Evolutionary conservation across 305 asterid genomes (phyloP).

Genomic region (Fraxinus baroniana): DNA sequence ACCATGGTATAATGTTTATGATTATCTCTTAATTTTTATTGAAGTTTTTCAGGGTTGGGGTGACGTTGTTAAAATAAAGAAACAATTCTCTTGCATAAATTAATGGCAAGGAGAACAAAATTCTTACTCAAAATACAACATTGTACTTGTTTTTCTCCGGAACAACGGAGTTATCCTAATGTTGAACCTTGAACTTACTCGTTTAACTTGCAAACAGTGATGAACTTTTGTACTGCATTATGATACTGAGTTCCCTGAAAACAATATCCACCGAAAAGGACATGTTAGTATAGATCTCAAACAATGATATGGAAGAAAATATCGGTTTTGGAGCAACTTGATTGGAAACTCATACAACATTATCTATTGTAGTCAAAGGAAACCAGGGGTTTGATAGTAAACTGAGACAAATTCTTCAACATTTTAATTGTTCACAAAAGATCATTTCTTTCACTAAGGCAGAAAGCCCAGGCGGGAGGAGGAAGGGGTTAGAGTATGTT

Average conservation of each 20-base stretch:
- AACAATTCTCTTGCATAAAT: constrained; percentile 3
- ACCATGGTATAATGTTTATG: not conserved
- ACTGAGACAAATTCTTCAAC: not conserved
- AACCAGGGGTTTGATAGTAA: not conserved
- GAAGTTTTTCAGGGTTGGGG: not conserved
- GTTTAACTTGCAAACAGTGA: constrained; percentile 80
- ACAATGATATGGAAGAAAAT: not conserved
- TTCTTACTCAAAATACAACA: not conserved
- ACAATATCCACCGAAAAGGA: constrained; percentile 12
- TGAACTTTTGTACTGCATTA: constrained; percentile 85
- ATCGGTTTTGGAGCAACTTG: not conserved
- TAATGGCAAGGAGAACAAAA: constrained; percentile 2
- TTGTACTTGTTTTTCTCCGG: not conserved
- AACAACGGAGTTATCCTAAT: not conserved
- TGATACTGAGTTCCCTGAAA: constrained; percentile 88
- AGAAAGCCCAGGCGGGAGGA: not conserved
- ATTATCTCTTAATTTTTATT: not conserved
- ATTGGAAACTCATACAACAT: not conserved
- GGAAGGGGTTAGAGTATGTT: not conserved
- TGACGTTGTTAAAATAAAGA: not conserved
- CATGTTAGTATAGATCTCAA: constrained; percentile 10
- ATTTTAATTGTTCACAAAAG: not conserved
- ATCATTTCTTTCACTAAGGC: not conserved
- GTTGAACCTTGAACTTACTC: constrained; percentile 32
- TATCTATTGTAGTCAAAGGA: not conserved